Evolutionary conservation across 1,284 basidiomycete species (phyloP).

Genomic region (Microbotryum violaceum): DNA sequence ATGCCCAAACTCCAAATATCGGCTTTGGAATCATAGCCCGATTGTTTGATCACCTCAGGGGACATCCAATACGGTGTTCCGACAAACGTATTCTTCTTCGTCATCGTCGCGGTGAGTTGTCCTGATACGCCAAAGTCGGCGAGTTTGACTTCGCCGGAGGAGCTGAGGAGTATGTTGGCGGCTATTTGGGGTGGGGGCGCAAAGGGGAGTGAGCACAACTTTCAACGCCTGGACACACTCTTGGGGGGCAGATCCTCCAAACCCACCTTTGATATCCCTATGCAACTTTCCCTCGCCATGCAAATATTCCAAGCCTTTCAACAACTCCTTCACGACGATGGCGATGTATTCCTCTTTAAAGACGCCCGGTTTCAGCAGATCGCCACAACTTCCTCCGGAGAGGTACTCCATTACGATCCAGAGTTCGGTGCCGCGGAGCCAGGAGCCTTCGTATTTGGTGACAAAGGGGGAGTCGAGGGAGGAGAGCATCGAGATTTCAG

Average conservation of each 20-base stretch:
- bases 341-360: conserved; percentile 98
- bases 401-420: conserved; percentile 99
- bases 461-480: conserved; percentile 93
- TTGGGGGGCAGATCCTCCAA: not conserved
- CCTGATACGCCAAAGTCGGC: conserved; percentile 99
- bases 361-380: conserved; percentile 72
- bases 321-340: conserved; percentile 84
- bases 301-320: conserved; percentile 88
- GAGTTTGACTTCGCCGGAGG: conserved; percentile 93
- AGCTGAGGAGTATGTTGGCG: conserved; percentile 88
- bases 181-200: conserved; percentile 47
- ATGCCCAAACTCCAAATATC: conserved; percentile 81
- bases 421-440: conserved; percentile 52
- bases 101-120: conserved; percentile 65
- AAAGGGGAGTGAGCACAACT: not conserved
- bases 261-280: conserved; percentile 89
- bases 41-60: conserved; percentile 98
- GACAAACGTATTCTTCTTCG: conserved; percentile 72
- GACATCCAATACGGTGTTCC: conserved; percentile 89
- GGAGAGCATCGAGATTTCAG: conserved; percentile 93
- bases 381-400: conserved; percentile 40
- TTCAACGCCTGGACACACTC: not conserved
- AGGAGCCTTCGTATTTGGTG: conserved; percentile 61
- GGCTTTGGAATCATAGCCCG: conserved; percentile 96
- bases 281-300: conserved; percentile 95